Conservation (phyloP, 495 filamentous ascomycete genomes). For the Xylaria scruposa region DNA sequence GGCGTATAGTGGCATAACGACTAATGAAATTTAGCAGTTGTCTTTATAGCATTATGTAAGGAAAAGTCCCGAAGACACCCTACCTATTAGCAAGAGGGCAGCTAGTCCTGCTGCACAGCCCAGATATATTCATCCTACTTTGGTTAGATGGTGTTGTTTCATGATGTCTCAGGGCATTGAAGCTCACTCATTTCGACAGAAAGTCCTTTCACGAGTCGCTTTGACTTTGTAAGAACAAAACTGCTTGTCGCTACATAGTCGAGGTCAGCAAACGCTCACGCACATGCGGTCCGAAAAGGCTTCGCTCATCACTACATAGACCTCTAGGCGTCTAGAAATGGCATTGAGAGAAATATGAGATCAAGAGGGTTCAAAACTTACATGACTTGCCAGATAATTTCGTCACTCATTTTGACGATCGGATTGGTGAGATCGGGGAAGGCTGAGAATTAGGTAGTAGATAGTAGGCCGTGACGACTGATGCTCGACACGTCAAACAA, state of each 20-base stretch:
- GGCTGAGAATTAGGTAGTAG: background rate
- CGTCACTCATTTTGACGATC: conserved; percentile 77
- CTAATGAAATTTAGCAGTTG: conserved; percentile 43
- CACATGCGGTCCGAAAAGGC: background rate
- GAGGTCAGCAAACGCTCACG: conserved; percentile 30
- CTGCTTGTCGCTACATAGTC: conserved; percentile 62
- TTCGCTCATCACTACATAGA: background rate
- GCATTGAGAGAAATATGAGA: background rate
- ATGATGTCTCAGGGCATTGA: conserved; percentile 32
- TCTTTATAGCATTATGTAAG: background rate
- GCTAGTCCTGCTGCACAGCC: conserved; percentile 92
- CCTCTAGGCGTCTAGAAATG: background rate
- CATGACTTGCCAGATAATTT: conserved; percentile 97
- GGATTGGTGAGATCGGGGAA: background rate
- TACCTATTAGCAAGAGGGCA: conserved; percentile 85
- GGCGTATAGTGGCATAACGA: conserved; percentile 92
- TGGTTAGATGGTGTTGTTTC: background rate
- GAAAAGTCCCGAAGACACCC: background rate
- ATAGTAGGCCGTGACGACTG: background rate
- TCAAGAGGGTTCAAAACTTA: conserved; percentile 12
- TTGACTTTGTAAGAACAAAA: conserved; percentile 98
- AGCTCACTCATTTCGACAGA: conserved; percentile 90
- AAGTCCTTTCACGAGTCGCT: conserved; percentile 88
- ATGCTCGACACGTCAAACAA: background rate
- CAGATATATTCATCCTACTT: conserved; percentile 67